Percentiles rank a stretch among this genome's conserved stretches.
Conservation (phyloP, 495 filamentous ascomycete species). For the Tuber umbilicatum region DNA sequence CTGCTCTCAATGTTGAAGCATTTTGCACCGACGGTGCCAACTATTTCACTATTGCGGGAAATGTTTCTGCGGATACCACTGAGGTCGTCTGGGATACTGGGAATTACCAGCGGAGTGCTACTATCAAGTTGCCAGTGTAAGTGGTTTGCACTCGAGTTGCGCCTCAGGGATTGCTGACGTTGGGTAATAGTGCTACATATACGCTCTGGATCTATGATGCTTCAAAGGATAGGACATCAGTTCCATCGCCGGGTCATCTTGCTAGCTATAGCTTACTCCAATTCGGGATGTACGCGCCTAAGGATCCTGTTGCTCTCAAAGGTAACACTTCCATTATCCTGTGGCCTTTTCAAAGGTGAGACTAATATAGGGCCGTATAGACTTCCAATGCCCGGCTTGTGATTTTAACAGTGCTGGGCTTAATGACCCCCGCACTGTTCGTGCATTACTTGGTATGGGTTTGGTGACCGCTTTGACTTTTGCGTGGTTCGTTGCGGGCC, state of each 20-base stretch:
- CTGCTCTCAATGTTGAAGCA: conserved; percentile 72
- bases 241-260: conserved; percentile 66
- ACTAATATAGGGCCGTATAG: conserved; percentile 20
- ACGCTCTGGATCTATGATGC: conserved; percentile 80
- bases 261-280: conserved; percentile 54
- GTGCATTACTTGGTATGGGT: conserved; percentile 68
- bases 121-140: conserved; percentile 42
- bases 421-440: conserved; percentile 58
- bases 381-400: conserved; percentile 33
- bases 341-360: not conserved
- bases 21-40: conserved; percentile 60
- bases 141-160: conserved; percentile 53
- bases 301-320: conserved; percentile 56
- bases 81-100: conserved; percentile 72
- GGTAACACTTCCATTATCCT: conserved; percentile 49
- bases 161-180: conserved; percentile 11
- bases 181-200: conserved; percentile 55
- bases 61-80: conserved; percentile 55
- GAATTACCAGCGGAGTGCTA: conserved; percentile 57
- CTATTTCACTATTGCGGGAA: conserved; percentile 62
- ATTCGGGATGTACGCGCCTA: conserved; percentile 77
- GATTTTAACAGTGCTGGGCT: conserved; percentile 49
- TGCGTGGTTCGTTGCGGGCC: conserved; percentile 74
- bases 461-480: conserved; percentile 72
- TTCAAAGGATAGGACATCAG: conserved; percentile 54